A percentile compares a stretch with the other conserved stretches of the same genome.
Evolutionary conservation across 352 stramenopile species (phyloP).

Genomic region (Globisporangium ultimum): DNA sequence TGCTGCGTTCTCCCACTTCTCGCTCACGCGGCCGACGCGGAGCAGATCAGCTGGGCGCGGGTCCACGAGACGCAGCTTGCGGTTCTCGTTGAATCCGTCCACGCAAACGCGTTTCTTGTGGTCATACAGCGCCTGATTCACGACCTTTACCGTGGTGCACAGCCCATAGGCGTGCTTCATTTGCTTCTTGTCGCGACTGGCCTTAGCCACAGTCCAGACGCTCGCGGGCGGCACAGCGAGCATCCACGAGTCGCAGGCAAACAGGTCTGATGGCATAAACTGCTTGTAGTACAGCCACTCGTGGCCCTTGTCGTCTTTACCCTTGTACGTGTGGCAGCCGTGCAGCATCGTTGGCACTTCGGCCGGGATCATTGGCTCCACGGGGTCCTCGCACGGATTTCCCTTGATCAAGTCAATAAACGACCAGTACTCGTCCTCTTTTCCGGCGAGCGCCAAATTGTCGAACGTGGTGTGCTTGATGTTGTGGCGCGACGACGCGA

Average conservation of each 20-base stretch:
- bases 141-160: conserved; percentile 74
- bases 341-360: conserved; percentile 48
- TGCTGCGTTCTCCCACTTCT: conserved; percentile 39
- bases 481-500: conserved; percentile 59
- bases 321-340: conserved; percentile 38
- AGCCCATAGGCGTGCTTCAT: conserved; percentile 70
- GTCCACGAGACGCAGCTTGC: conserved; percentile 46
- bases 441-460: conserved; percentile 61
- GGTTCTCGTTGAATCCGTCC: conserved; percentile 71
- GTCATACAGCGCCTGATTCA: conserved; percentile 68
- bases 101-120: conserved; percentile 52
- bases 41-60: conserved; percentile 36
- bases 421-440: conserved; percentile 51
- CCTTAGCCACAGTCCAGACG: conserved; percentile 62
- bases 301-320: conserved; percentile 34
- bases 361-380: conserved; percentile 34
- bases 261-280: conserved; percentile 66
- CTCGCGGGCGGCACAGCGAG: conserved; percentile 49
- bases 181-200: conserved; percentile 30
- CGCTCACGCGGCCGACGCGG: conserved; percentile 41
- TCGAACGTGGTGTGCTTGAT: conserved; percentile 71
- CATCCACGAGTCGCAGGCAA: conserved; percentile 77
- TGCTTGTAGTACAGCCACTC: conserved; percentile 68
- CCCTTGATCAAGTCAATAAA: conserved; percentile 55
- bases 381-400: conserved; percentile 56